phyloP scores from a whole-genome alignment of 768 basidiomycete species.

The Clitopilus hobsonii region DNA sequence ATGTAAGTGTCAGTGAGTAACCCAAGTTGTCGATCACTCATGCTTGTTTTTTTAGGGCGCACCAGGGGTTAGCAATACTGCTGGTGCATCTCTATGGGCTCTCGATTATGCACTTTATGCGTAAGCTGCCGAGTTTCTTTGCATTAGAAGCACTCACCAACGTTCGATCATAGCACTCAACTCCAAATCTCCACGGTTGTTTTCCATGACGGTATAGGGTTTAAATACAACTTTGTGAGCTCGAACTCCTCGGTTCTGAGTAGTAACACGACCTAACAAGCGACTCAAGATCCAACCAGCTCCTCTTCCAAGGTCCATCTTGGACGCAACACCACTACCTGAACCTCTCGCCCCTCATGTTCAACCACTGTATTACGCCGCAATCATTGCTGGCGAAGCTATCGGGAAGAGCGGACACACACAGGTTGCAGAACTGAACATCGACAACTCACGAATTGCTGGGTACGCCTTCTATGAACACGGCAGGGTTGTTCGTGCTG shows the following conservation, averaged over 20 bases:
- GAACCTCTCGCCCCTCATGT: conserved; percentile 53
- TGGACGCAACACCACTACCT: conserved; percentile 47
- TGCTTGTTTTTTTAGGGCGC: conserved; percentile 18
- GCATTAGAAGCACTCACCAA: no score
- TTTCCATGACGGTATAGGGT: conserved; percentile 69
- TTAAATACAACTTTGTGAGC: conserved; percentile 63
- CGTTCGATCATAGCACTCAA: conserved; percentile 19
- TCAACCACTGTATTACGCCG: conserved; percentile 64
- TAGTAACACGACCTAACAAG: neutral
- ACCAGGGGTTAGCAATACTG: conserved; percentile 47
- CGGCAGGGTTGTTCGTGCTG: conserved; percentile 35
- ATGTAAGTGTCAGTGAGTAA: conserved; percentile 20
- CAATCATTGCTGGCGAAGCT: conserved; percentile 54
- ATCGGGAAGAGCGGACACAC: conserved; percentile 40
- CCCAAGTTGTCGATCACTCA: neutral
- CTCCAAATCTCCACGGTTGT: conserved; percentile 49
- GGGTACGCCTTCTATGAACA: conserved; percentile 62
- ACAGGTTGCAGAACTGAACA: conserved; percentile 40
- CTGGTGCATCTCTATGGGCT: conserved; percentile 53
- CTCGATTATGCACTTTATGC: conserved; percentile 52
- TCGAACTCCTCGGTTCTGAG: neutral
- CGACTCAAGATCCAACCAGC: conserved; percentile 57
- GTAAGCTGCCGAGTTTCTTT: no score
- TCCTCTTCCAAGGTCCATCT: conserved; percentile 50
- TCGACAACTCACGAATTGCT: conserved; percentile 42